Percentiles rank a stretch among this genome's conserved stretches.
These are phyloP conservation scores for Phytopythium kandeliae DNA, from an alignment of 352 stramenopile genomes.

Conservation along the genomic window DNA sequence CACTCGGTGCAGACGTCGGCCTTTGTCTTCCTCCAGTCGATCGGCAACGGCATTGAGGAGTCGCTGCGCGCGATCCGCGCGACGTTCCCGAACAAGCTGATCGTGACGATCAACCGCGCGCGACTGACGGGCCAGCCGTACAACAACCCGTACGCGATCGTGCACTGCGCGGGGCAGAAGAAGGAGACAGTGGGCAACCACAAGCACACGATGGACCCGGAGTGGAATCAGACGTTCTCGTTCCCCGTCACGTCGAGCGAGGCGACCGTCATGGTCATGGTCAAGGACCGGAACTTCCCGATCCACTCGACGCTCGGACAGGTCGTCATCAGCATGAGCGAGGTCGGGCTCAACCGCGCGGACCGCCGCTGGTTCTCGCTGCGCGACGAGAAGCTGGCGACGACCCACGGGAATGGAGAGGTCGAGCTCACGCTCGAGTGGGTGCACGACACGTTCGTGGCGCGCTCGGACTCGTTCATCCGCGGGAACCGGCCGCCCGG, in stretches of 20 bases:
- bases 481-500: slow-evolving; percentile 45
- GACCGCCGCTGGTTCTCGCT: slow-evolving; percentile 79
- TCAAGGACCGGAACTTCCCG: slow-evolving; percentile 76
- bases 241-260: slow-evolving; percentile 80
- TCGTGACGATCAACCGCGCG: slow-evolving; percentile 84
- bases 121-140: slow-evolving; percentile 79
- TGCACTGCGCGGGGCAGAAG: slow-evolving; percentile 80
- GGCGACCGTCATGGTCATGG: slow-evolving; percentile 52
- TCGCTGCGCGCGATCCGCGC: slow-evolving; percentile 72
- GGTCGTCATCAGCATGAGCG: slow-evolving; percentile 68
- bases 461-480: slow-evolving; percentile 81
- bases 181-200: slow-evolving; percentile 85
- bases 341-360: slow-evolving; percentile 74
- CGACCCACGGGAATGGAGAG: slow-evolving; percentile 67
- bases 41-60: slow-evolving; percentile 64
- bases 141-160: slow-evolving; percentile 82
- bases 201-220: slow-evolving; percentile 86
- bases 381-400: slow-evolving; percentile 60
- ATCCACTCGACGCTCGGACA: slow-evolving; percentile 73
- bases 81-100: slow-evolving; percentile 87
- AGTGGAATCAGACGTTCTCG: slow-evolving; percentile 89
- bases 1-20: slow-evolving; percentile 84
- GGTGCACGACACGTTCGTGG: slow-evolving; percentile 88
- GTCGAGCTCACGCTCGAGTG: slow-evolving; percentile 88
- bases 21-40: slow-evolving; percentile 84